Evolutionary conservation across 768 basidiomycete genomes (phyloP).

Genomic region (Neoboletus magnificus): DNA sequence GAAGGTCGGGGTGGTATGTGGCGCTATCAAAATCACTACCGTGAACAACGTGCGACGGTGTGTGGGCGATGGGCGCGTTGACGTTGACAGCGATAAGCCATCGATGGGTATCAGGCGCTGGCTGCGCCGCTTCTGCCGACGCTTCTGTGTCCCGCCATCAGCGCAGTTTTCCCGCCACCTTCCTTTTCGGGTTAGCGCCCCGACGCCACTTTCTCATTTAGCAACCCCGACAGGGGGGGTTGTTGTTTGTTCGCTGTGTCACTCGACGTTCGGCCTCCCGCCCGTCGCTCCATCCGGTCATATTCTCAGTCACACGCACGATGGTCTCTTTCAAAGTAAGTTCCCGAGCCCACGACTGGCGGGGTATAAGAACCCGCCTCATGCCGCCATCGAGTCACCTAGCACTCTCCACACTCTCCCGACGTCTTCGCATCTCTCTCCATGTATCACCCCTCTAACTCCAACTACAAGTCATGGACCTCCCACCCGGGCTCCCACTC

Average conservation of each 20-base stretch:
- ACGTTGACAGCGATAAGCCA: conserved; percentile 15
- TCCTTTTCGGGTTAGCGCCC: conserved; percentile 10
- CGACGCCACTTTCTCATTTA: conserved; percentile 23
- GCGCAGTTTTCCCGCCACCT: conserved; percentile 21
- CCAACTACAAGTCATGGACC: conserved; percentile 24
- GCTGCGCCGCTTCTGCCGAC: conserved; percentile 12
- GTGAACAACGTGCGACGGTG: conserved; percentile 14
- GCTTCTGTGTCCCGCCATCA: conserved; percentile 21
- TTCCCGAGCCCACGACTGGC: conserved; percentile 16
- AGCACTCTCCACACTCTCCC: conserved; percentile 8
- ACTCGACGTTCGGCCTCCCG: conserved; percentile 28
- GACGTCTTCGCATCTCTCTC: conserved; percentile 2
- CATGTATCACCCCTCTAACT: conserved; percentile 21
- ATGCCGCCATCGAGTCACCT: conserved; percentile 18
- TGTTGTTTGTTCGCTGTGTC: conserved; percentile 13
- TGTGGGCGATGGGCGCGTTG: conserved; percentile 7
- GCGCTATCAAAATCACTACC: background rate
- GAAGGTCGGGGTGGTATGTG: background rate
- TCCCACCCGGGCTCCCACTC: conserved; percentile 6
- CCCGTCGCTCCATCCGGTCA: conserved; percentile 13
- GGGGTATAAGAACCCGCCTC: conserved; percentile 28
- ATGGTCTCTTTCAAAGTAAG: conserved; percentile 11
- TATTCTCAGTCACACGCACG: conserved; percentile 13
- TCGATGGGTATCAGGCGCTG: conserved; percentile 12
- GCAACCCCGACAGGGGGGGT: conserved; percentile 14